A percentile compares a stretch with the other conserved stretches of the same genome.
Conservation (phyloP, 1,284 basidiomycete species). For the Ceratobasidium sp. region DNA sequence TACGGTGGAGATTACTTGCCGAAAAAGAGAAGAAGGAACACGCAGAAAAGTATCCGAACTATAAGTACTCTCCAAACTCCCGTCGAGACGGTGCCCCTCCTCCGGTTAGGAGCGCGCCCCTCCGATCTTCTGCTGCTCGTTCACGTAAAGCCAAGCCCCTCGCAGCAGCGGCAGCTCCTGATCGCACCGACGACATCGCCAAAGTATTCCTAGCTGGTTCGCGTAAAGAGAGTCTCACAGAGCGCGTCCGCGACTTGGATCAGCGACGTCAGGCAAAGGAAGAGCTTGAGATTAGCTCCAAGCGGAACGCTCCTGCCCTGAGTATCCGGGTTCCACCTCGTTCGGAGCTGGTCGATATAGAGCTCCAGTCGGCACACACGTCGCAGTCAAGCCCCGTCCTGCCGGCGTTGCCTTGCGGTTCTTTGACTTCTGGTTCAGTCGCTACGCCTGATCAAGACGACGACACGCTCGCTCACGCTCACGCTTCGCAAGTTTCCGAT, state of each 20-base stretch:
- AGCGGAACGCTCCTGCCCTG: not conserved
- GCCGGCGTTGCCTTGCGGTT: not conserved
- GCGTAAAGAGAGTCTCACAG: not conserved
- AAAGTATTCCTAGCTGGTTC: conserved; percentile 4
- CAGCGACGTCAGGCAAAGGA: not conserved
- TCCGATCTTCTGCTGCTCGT: conserved; percentile 17
- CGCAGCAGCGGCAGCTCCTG: no score
- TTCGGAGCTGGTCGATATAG: not conserved
- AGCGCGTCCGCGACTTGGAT: not conserved
- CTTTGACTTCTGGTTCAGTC: not conserved
- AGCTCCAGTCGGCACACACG: not conserved
- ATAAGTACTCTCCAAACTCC: conserved; percentile 47
- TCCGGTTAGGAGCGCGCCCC: not conserved
- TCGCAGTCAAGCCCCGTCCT: not conserved
- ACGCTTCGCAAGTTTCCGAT: not conserved
- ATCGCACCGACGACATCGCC: not conserved
- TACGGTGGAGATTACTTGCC: conserved; percentile 37
- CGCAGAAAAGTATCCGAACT: conserved; percentile 45
- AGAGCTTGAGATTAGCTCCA: conserved; percentile 2
- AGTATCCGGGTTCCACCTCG: conserved; percentile 4
- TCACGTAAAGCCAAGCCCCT: conserved; percentile 15
- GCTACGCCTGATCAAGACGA: not conserved
- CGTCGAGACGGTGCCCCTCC: conserved; percentile 32
- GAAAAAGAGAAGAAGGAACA: conserved; percentile 44
- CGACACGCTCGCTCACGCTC: no score